Evolutionary conservation across 2,329 filamentous ascomycete species (phyloP), one percentile per base, ranked within the genome.

Genomic region (Apiospora sp.): DNA sequence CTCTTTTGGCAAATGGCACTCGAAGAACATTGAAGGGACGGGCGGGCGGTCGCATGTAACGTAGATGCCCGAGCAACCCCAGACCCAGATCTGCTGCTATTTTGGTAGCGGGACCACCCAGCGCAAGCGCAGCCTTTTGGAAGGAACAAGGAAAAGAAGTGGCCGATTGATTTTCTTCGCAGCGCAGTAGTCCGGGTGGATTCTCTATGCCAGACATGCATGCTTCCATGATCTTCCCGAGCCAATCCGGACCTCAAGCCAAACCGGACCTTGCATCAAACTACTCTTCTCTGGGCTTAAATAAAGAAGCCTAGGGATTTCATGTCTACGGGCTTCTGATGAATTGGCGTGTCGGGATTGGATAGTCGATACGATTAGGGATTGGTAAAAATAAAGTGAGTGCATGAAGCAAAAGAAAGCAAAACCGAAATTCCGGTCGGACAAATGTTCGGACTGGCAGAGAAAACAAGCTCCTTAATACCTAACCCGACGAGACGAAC

Each of bases 11-110:
- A n/a, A 41, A 41, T 41, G 37, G 6, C 34, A 61, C 34, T 41
- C 34, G 58, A 64, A 37, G n/a, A n/a, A n/a, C n/a, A n/a, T n/a
- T n/a, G n/a, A n/a, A n/a, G n/a, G n/a, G n/a, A n/a, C n/a, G n/a
- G n/a, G n/a, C 58, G 14, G 30, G 30, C 54, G 27, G 54, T 61
- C 54, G 54, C 54, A 61, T 61, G 54, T 37, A 61, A 61, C 30
- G 30, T 41, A 64, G 30, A 34, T 64, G 58, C 19, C 34, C 34
- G 30, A 64, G 54, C 54, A 61, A 61, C 44, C 58, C 58, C 58
- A 34, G 22, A n/a, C 58, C 58, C 19, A 64, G 58, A 64, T 64
- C 34, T 64, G 58, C 34, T 41, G 19, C 58, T 64, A 64, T 64
- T 64, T 64, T 64, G 58, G 58, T 64, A 13, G 54, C 27, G 54